Evolutionary conservation across 2,329 filamentous ascomycete genomes (phyloP), one percentile per base, ranked within the genome.

Genomic region (Cladosporium sp.): DNA sequence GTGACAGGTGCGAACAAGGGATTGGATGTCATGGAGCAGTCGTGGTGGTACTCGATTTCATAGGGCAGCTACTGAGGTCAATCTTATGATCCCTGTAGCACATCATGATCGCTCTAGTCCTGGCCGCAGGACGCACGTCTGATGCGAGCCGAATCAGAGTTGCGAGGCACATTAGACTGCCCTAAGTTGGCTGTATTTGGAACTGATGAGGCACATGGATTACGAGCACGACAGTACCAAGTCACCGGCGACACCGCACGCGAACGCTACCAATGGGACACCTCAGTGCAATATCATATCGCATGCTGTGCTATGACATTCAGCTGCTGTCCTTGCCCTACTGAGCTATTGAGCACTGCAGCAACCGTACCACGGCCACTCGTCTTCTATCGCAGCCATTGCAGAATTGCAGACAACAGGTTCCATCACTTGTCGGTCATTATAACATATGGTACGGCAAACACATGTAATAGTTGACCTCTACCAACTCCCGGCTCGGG

Each of bases 81-180:
- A 34, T 60, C 58, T 49, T 4, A 30, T 55, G 34, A 55, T 54
- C 60, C 49, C 32, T 36, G 49, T 14, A n/a, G 34, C 15, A 51
- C 26, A 54, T 54, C 49, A 41, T 49, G 60, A 44, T 63, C 49
- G 49, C 49, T 32, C n/a, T 41, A 24, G 44, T 63, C 34, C 60
- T 41, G 44, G 49, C 49, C 60, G 30, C 52, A 32, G 52, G 30
- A 55, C 32, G 30, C 52, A n/a, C 30, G 52, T 55, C 52, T 55
- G n/a, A 32, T 55, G 52, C 52, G 28, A 55, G 18, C 28, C 18
- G 32, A 30, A 55, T 55, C 28, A 55, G 32, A 55, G 52, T 55
- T 55, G n/a, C 8, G 52, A 55, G 30, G 52, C 28, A 55, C 52
- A 6, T n/a, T 21, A 18, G 15, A 18, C 26, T 32, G 28, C 10